Conservation (phyloP, 2,329 filamentous ascomycete genomes). For the Fusarium sp. region DNA sequence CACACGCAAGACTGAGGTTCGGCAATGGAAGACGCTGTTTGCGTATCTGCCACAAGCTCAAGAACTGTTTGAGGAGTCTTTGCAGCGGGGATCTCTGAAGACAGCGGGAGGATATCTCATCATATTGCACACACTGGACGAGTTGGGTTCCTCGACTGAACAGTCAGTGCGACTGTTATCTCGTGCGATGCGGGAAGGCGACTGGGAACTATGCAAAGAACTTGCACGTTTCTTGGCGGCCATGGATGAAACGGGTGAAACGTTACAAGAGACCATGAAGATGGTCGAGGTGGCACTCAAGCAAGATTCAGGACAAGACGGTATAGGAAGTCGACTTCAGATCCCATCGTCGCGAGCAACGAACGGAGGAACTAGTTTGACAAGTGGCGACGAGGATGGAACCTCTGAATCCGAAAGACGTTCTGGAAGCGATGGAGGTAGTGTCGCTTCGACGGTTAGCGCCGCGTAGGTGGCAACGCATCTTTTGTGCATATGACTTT, state of each 20-base stretch:
- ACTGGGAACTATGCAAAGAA: conserved; percentile 97
- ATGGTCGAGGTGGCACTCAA: conserved; percentile 61
- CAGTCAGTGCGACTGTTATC: conserved; percentile 84
- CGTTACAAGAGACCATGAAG: conserved; percentile 77
- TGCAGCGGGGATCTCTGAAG: conserved; percentile 86
- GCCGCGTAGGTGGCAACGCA: conserved; percentile 32
- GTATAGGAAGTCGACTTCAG: conserved; percentile 47
- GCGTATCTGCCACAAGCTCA: conserved; percentile 89
- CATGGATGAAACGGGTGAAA: conserved; percentile 86
- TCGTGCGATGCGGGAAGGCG: conserved; percentile 82
- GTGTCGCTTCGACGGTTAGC: conserved; percentile 51
- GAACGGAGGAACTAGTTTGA: conserved; percentile 48
- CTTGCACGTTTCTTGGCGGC: conserved; percentile 94
- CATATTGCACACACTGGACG: conserved; percentile 85
- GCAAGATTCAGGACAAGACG: conserved; percentile 45
- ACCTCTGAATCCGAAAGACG: conserved; percentile 51
- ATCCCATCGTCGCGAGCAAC: conserved; percentile 46
- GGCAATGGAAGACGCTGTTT: conserved; percentile 95
- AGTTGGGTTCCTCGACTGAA: conserved; percentile 74
- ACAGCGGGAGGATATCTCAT: conserved; percentile 97
- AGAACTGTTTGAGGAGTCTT: conserved; percentile 91
- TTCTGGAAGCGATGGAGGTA: conserved; percentile 53
- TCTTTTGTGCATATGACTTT: conserved; percentile 12
- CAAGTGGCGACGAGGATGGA: conserved; percentile 50
- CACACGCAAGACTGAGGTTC: conserved; percentile 94